Evolutionary conservation across 73 alveolate genomes (phyloP).

Genomic region (Paramecium tetraurelia): DNA sequence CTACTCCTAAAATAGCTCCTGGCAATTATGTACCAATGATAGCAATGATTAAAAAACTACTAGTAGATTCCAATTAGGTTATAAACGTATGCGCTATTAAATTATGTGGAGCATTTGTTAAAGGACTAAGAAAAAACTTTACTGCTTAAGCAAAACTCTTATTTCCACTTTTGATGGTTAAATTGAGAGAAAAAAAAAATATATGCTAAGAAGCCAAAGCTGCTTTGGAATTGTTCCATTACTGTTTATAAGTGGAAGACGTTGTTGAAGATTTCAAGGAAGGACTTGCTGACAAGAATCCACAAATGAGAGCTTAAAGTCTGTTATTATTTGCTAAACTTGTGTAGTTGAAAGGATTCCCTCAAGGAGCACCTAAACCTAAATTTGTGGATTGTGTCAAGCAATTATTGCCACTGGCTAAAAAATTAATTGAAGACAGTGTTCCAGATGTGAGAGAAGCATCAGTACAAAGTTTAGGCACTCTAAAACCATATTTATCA

Average conservation of each 20-base stretch:
- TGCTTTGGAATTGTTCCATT: slow-evolving; percentile 44
- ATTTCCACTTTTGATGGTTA: slow-evolving; percentile 33
- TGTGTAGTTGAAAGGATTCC: not conserved
- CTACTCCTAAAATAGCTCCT: slow-evolving; percentile 52
- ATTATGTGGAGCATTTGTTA: slow-evolving; percentile 52
- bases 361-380: not conserved
- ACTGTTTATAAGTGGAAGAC: slow-evolving; percentile 48
- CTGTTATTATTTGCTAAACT: not conserved
- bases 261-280: slow-evolving; percentile 59
- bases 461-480: slow-evolving; percentile 47
- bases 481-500: slow-evolving; percentile 23
- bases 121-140: slow-evolving; percentile 48
- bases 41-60: slow-evolving; percentile 50
- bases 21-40: slow-evolving; percentile 49
- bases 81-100: slow-evolving; percentile 54
- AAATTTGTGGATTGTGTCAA: slow-evolving; percentile 10
- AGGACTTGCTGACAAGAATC: slow-evolving; percentile 54
- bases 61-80: slow-evolving; percentile 54
- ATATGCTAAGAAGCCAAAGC: slow-evolving; percentile 38
- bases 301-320: slow-evolving; percentile 26
- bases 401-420: slow-evolving; percentile 14
- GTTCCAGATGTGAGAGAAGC: slow-evolving; percentile 61
- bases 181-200: slow-evolving; percentile 53
- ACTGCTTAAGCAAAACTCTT: slow-evolving; percentile 26
- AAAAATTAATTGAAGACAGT: slow-evolving; percentile 59